Percentiles rank a stretch among this genome's conserved stretches.
Evolutionary conservation across 257 asterid species (phyloP).

Genomic region (Cruciata laevipes): DNA sequence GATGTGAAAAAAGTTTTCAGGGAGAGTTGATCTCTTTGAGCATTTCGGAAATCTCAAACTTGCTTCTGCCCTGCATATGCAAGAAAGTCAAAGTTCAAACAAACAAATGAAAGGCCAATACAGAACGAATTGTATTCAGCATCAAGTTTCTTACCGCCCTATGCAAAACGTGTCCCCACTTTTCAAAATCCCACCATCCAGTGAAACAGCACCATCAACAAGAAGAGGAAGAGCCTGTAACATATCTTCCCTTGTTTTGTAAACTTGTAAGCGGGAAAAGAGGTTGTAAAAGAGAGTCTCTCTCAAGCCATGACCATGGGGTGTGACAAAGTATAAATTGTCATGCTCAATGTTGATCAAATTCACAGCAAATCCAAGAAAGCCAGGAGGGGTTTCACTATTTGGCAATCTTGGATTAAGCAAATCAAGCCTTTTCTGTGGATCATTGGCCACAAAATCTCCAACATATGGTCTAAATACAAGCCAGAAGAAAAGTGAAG

Average conservation of each 20-base stretch:
- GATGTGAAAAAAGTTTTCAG: constrained; percentile 34
- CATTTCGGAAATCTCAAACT: constrained; percentile 57
- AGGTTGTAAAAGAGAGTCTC: constrained; percentile 84
- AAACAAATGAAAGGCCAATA: constrained; percentile 11
- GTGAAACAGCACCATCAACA: constrained; percentile 66
- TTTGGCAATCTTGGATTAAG: constrained; percentile 50
- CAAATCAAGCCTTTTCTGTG: constrained; percentile 66
- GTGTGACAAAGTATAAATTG: constrained; percentile 32
- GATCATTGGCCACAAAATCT: constrained; percentile 58
- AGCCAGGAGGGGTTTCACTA: constrained; percentile 69
- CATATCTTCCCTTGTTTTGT: constrained; percentile 76
- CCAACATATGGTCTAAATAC: constrained; percentile 65
- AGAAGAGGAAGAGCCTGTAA: constrained; percentile 44
- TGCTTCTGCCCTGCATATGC: constrained; percentile 32
- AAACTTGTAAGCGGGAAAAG: constrained; percentile 72
- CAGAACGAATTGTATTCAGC: constrained; percentile 3
- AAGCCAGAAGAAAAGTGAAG: constrained; percentile 16
- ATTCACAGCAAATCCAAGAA: constrained; percentile 94
- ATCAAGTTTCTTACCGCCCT: constrained; percentile 41
- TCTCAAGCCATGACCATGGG: constrained; percentile 52
- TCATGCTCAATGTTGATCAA: constrained; percentile 55
- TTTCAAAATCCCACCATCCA: constrained; percentile 79
- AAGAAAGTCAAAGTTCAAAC: constrained; percentile 6
- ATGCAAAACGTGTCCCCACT: constrained; percentile 39
- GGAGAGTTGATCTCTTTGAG: constrained; percentile 29